Evolutionary conservation across 345 rosid species (phyloP).

Genomic region (Moricandia moricandioides): DNA sequence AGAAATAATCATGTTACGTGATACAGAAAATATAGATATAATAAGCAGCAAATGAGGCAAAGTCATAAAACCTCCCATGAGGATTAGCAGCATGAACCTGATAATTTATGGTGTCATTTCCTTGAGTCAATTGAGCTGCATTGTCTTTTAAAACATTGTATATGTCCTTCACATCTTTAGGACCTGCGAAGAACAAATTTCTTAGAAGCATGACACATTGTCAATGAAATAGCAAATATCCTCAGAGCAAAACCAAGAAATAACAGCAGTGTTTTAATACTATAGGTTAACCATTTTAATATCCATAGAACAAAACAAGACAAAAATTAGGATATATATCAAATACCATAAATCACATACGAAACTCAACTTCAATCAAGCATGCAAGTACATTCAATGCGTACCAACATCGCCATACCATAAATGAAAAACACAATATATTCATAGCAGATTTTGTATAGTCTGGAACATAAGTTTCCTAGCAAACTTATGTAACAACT

Average conservation of each 20-base stretch:
- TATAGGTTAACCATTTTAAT: not conserved
- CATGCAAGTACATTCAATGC: slow-evolving; percentile 3
- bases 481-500: slow-evolving; percentile 12
- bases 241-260: not conserved
- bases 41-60: slow-evolving; percentile 9
- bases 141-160: slow-evolving; percentile 66
- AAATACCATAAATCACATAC: slow-evolving; percentile 1
- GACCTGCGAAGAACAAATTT: slow-evolving; percentile 48
- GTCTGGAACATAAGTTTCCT: slow-evolving; percentile 3
- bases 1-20: slow-evolving; percentile 1
- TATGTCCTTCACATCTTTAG: slow-evolving; percentile 72
- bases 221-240: not conserved
- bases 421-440: not conserved
- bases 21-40: not conserved
- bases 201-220: slow-evolving; percentile 4
- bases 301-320: not conserved
- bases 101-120: slow-evolving; percentile 51
- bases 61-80: slow-evolving; percentile 7
- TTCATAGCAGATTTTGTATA: slow-evolving; percentile 5
- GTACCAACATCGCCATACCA: not conserved
- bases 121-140: slow-evolving; percentile 58
- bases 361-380: slow-evolving; percentile 9
- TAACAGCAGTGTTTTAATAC: not conserved
- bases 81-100: slow-evolving; percentile 55
- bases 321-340: not conserved